Evolutionary conservation across 2,329 filamentous ascomycete genomes (phyloP).

Genomic region (Cryphonectria carpinicola): DNA sequence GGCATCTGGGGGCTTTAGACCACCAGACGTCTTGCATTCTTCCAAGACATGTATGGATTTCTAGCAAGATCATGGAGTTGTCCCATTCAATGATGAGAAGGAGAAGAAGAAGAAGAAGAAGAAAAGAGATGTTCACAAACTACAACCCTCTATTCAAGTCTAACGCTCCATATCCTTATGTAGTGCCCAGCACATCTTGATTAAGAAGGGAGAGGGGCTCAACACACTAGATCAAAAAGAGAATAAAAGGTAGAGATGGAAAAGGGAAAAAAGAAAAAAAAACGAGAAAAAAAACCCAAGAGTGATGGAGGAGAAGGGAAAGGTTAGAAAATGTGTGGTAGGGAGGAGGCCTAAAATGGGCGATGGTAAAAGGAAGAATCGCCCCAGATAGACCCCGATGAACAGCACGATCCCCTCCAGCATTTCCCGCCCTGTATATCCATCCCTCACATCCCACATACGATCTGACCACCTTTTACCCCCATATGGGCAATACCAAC

Average conservation of each 20-base stretch:
- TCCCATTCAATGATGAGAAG: not conserved
- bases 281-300: not conserved
- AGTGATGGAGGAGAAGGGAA: not conserved
- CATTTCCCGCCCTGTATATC: not conserved
- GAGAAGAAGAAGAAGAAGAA: not conserved
- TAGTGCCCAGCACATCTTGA: constrained; percentile 3
- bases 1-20: not conserved
- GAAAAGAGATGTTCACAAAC: not conserved
- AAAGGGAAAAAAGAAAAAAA: not conserved
- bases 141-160: constrained; percentile 8
- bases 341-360: not conserved
- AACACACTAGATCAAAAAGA: not conserved
- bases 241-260: not conserved
- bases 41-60: too few species aligned
- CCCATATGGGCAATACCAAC: not conserved
- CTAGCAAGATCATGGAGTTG: too few species aligned
- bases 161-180: constrained; percentile 5
- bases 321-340: not conserved
- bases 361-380: not conserved
- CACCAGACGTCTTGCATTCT: too few species aligned
- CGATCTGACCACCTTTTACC: not conserved
- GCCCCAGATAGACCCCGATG: not conserved
- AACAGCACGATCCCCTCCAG: not conserved
- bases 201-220: not conserved
- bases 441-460: not conserved